These are phyloP conservation scores for Amesomyces nigricolor DNA, from an alignment of 2,329 filamentous ascomycete species.

Conservation along the genomic window DNA sequence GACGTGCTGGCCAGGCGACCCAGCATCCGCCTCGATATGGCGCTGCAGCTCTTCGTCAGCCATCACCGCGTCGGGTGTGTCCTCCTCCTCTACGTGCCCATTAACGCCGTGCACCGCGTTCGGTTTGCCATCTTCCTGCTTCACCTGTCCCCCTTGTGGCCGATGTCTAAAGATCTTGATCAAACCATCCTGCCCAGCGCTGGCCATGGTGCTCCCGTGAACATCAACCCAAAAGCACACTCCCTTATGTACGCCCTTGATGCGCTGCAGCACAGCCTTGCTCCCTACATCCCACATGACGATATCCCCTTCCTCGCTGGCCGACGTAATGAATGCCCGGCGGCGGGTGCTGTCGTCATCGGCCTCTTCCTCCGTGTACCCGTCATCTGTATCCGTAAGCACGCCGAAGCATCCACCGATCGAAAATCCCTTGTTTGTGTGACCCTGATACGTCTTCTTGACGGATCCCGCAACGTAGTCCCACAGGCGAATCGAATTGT, in stretches of 20 bases:
- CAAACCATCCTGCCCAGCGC: conserved; percentile 49
- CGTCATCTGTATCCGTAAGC: conserved; percentile 26
- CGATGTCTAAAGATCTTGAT: conserved; percentile 44
- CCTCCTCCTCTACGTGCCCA: conserved; percentile 21
- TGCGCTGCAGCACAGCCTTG: conserved; percentile 73
- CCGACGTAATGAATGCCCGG: conserved; percentile 63
- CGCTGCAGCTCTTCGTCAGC: conserved; percentile 54
- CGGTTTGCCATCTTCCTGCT: conserved; percentile 6
- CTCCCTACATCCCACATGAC: conserved; percentile 85
- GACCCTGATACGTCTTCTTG: conserved; percentile 96
- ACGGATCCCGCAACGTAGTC: conserved; percentile 88
- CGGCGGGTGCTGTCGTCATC: conserved; percentile 23
- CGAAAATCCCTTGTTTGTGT: conserved; percentile 76
- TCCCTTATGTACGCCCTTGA: conserved; percentile 47
- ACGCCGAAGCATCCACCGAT: conserved; percentile 79
- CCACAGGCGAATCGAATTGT: conserved; percentile 87
- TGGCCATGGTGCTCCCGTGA: conserved; percentile 50
- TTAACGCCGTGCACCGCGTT: conserved; percentile 20
- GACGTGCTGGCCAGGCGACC: conserved; percentile 39
- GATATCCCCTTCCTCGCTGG: conserved; percentile 81
- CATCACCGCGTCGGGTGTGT: conserved; percentile 31
- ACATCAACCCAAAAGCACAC: conserved; percentile 64
- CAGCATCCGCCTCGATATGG: conserved; percentile 28
- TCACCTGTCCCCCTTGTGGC: conserved; percentile 13
- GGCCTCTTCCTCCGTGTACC: conserved; percentile 22